Percentiles rank a stretch among this genome's conserved stretches.
phyloP scores from a whole-genome alignment of 345 rosid genomes.

The Gossypium sturtianum region DNA sequence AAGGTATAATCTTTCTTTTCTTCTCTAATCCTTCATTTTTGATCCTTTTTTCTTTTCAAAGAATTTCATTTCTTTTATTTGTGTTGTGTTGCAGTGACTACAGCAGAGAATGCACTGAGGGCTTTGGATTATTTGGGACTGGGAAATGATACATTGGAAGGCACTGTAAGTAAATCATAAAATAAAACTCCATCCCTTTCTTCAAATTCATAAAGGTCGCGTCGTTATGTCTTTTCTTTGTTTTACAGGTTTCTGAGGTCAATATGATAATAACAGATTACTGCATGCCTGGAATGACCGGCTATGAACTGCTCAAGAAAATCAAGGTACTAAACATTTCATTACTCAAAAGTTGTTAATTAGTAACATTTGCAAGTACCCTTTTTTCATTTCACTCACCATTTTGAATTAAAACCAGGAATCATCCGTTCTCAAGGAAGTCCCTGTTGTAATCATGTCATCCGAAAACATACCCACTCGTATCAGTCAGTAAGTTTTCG shows the following conservation, averaged over 20 bases:
- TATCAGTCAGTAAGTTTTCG: conserved; percentile 45
- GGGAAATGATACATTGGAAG: conserved; percentile 24
- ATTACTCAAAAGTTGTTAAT: too few species aligned
- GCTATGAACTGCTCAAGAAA: conserved; percentile 3
- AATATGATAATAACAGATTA: background rate
- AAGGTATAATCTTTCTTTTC: conserved; percentile 33
- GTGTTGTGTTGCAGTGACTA: conserved; percentile 48
- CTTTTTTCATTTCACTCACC: background rate
- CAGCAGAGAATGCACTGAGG: conserved; percentile 67
- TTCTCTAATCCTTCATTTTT: background rate
- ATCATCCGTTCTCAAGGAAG: conserved; percentile 60
- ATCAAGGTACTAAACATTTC: background rate
- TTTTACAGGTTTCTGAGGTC: background rate
- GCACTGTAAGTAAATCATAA: conserved; percentile 15
- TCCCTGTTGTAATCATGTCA: conserved; percentile 86
- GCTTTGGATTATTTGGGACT: conserved; percentile 71
- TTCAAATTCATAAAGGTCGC: background rate
- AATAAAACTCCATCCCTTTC: background rate
- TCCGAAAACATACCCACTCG: conserved; percentile 77
- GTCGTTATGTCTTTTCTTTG: too few species aligned
- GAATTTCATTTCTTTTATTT: background rate
- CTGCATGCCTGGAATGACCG: background rate
- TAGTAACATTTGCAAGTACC: background rate
- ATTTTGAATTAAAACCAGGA: conserved; percentile 31
- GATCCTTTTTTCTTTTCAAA: background rate